Percentiles rank a stretch among this genome's conserved stretches.
These are phyloP conservation scores for Cadophora sp. DNA, from an alignment of 2,329 filamentous ascomycete genomes.

Conservation along the genomic window DNA sequence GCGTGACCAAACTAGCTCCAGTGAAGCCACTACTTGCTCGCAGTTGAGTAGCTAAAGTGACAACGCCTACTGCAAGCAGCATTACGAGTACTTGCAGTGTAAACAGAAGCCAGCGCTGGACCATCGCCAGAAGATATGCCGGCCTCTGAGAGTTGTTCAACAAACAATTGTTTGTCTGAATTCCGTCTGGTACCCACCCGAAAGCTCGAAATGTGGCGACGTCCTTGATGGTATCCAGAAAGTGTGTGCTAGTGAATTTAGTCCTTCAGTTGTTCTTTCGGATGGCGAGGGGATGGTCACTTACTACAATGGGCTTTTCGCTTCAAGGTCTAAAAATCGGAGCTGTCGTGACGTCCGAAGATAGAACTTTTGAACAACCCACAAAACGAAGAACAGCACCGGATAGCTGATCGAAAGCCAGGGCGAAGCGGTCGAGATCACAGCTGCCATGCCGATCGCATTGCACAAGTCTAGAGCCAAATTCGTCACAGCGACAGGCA, in stretches of 20 bases:
- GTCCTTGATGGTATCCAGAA: not conserved
- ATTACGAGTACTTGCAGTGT: conserved; percentile 52
- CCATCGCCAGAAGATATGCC: not conserved
- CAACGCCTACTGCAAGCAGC: conserved; percentile 35
- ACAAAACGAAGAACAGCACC: conserved; percentile 27
- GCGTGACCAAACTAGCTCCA: conserved; percentile 31
- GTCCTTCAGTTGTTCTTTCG: conserved; percentile 47
- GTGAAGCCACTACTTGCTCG: conserved; percentile 30
- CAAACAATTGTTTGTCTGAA: not conserved
- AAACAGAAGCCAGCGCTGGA: conserved; percentile 37
- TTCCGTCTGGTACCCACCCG: not conserved
- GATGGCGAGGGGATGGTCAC: not conserved
- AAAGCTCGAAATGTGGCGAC: not conserved
- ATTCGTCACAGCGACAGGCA: conserved; percentile 21
- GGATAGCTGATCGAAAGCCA: conserved; percentile 40
- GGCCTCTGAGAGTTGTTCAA: not conserved
- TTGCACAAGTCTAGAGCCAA: conserved; percentile 17
- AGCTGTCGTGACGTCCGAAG: conserved; percentile 55
- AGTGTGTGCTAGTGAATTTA: conserved; percentile 51
- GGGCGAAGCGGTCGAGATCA: conserved; percentile 44
- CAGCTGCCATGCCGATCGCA: conserved; percentile 11
- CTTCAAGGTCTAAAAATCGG: conserved; percentile 54
- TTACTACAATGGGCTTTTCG: conserved; percentile 47
- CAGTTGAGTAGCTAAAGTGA: conserved; percentile 29
- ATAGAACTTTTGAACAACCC: conserved; percentile 48